Conservation (phyloP, 129 eudicot species). For the Flaveria robusta region DNA sequence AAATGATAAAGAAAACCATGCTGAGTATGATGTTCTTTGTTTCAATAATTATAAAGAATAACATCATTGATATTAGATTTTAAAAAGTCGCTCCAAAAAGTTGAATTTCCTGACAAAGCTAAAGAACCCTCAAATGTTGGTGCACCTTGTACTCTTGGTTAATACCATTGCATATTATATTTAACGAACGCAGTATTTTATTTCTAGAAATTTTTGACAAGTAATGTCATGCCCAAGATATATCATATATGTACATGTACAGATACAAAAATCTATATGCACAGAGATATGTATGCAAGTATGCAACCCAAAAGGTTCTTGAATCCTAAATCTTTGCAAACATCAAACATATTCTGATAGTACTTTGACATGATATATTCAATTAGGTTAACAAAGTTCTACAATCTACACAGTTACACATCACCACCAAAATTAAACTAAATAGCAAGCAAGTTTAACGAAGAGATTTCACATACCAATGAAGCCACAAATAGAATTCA, state of each 20-base stretch:
- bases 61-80: background rate
- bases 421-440: background rate
- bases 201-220: background rate
- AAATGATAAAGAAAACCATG: background rate
- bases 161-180: background rate
- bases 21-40: background rate
- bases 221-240: background rate
- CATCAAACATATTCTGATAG: background rate
- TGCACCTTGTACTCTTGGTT: background rate
- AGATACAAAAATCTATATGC: no score
- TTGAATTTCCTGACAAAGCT: no score
- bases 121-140: background rate
- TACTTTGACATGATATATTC: background rate
- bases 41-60: no score
- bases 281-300: no score
- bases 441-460: background rate
- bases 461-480: background rate
- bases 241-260: no score
- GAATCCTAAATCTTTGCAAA: no score
- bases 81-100: background rate
- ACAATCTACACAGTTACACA: background rate
- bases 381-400: constrained; percentile 12
- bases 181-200: background rate
- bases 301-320: background rate
- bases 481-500: no score